These are phyloP conservation scores for Brettanomyces sp. DNA, from an alignment of 805 yeast species.

Conservation along the genomic window DNA sequence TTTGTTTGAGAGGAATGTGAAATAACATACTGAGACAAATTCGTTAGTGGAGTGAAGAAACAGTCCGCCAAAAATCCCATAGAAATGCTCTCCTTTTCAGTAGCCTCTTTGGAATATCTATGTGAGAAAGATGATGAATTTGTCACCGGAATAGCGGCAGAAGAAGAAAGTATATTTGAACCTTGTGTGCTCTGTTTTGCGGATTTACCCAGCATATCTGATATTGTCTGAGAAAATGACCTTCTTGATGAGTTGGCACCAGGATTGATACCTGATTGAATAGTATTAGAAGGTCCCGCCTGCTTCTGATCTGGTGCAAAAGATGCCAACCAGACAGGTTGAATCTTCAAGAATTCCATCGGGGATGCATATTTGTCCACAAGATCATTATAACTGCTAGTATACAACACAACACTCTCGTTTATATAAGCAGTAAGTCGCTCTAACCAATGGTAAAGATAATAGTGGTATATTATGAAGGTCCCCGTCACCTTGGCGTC, in stretches of 20 bases:
- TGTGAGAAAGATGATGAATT: not conserved
- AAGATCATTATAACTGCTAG: not conserved
- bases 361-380: not conserved
- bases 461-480: conserved; percentile 6
- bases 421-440: not conserved
- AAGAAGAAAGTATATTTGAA: not conserved
- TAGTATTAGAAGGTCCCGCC: not conserved
- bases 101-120: not conserved
- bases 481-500: conserved; percentile 7
- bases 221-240: too few species aligned
- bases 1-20: not conserved
- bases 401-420: not conserved
- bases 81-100: not conserved
- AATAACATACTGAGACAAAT: not conserved
- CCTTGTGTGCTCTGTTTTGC: not conserved
- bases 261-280: too few species aligned
- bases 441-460: conserved; percentile 4
- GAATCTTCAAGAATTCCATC: not conserved
- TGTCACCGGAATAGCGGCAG: not conserved
- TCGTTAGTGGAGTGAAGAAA: not conserved
- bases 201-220: too few species aligned
- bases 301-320: not conserved
- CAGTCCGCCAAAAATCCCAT: not conserved
- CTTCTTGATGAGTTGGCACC: too few species aligned
- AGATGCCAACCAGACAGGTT: not conserved